A percentile compares a stretch with the other conserved stretches of the same genome.
Conservation (phyloP, 441 rosid genomes). For the Gossypium trilobum region DNA sequence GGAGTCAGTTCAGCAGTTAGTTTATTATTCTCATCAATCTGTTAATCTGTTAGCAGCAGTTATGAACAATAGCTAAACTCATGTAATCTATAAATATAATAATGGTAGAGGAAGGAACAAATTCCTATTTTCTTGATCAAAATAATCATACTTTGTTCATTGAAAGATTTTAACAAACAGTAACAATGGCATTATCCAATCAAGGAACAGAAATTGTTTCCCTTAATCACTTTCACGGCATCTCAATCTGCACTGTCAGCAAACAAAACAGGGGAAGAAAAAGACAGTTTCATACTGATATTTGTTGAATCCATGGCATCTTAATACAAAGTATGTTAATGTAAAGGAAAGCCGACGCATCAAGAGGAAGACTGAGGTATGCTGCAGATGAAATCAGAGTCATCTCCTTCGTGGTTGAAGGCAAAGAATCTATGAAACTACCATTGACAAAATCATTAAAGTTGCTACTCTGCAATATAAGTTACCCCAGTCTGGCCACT, state of each 20-base stretch:
- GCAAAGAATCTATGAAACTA: not conserved
- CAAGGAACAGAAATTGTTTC: not conserved
- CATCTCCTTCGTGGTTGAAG: not conserved
- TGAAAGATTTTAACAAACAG: no score
- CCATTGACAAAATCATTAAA: not conserved
- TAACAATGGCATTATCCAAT: not conserved
- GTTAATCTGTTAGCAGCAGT: no score
- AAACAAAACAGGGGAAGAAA: constrained; percentile 7
- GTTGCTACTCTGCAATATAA: constrained; percentile 4
- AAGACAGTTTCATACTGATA: not conserved
- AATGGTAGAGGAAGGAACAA: no score
- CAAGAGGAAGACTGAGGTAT: not conserved
- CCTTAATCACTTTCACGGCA: not conserved
- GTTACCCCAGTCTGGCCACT: constrained; percentile 35
- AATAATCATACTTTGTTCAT: no score
- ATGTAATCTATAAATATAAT: no score
- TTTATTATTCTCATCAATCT: no score
- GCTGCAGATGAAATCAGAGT: not conserved
- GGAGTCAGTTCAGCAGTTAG: no score
- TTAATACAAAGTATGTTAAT: not conserved
- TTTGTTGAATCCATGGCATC: not conserved
- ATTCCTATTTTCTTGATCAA: no score
- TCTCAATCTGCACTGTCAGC: not conserved
- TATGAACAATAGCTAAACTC: no score
- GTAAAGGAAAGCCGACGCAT: not conserved